Percentiles rank a stretch among this genome's conserved stretches.
These are phyloP conservation scores for Pseudogymnoascus sp. DNA, from an alignment of 2,329 filamentous ascomycete genomes.

Conservation along the genomic window DNA sequence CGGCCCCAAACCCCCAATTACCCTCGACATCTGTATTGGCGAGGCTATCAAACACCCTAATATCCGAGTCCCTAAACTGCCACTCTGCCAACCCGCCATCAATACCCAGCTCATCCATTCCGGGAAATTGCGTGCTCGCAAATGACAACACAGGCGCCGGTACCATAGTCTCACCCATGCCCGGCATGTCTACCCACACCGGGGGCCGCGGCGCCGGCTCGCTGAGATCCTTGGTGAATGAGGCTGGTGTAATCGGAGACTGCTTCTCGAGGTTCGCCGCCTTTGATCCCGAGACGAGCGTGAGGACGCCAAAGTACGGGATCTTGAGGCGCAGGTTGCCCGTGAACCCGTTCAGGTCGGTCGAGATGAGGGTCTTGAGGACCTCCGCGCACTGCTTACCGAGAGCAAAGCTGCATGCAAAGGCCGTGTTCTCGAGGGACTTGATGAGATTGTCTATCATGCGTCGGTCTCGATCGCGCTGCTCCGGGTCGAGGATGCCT, in stretches of 20 bases:
- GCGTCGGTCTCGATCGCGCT: constrained; percentile 19
- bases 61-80: constrained; percentile 22
- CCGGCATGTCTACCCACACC: not conserved
- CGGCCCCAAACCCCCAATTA: constrained; percentile 23
- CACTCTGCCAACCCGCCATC: constrained; percentile 16
- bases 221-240: not conserved
- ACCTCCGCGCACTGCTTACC: constrained; percentile 24
- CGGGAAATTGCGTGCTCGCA: constrained; percentile 14
- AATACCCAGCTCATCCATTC: constrained; percentile 11
- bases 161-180: not conserved
- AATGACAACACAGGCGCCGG: constrained; percentile 20
- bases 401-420: not conserved
- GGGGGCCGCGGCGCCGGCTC: not conserved
- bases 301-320: constrained; percentile 28
- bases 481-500: constrained; percentile 14
- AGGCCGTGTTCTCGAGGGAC: constrained; percentile 20
- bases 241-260: not conserved
- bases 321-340: constrained; percentile 27
- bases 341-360: not conserved
- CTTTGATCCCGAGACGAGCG: constrained; percentile 19
- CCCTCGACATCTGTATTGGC: constrained; percentile 27
- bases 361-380: constrained; percentile 24
- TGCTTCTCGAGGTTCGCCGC: not conserved
- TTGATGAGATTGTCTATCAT: constrained; percentile 21
- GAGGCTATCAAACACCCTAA: constrained; percentile 27